These are phyloP conservation scores for Albugo laibachii DNA, from an alignment of 352 stramenopile species.

Conservation along the genomic window DNA sequence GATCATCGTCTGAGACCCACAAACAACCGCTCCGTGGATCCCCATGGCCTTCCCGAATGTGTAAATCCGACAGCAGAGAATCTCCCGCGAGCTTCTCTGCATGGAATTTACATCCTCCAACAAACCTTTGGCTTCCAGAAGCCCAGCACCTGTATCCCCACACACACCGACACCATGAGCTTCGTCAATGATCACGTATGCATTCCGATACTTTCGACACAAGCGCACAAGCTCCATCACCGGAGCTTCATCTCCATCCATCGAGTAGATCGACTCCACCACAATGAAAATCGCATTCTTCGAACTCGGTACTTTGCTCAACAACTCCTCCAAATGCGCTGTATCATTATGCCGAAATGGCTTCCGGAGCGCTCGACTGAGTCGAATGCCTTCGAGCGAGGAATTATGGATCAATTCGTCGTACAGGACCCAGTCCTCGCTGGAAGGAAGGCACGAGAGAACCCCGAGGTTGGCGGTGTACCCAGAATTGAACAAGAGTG, in stretches of 20 bases:
- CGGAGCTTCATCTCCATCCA: slow-evolving; percentile 93
- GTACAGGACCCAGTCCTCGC: slow-evolving; percentile 83
- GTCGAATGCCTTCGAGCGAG: slow-evolving; percentile 84
- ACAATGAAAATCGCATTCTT: slow-evolving; percentile 79
- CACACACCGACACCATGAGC: slow-evolving; percentile 87
- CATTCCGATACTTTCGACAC: slow-evolving; percentile 40
- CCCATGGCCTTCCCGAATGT: slow-evolving; percentile 96
- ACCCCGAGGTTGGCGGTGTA: slow-evolving; percentile 93
- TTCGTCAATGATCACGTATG: slow-evolving; percentile 92
- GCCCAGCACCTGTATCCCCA: slow-evolving; percentile 48
- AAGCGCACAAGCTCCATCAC: slow-evolving; percentile 71
- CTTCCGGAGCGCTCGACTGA: slow-evolving; percentile 47
- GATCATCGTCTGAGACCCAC: slow-evolving; percentile 76
- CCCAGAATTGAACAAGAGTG: slow-evolving; percentile 92
- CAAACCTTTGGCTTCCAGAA: slow-evolving; percentile 46
- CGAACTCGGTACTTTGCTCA: slow-evolving; percentile 16
- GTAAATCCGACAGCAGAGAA: slow-evolving; percentile 80
- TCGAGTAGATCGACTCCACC: slow-evolving; percentile 97
- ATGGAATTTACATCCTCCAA: slow-evolving; percentile 50
- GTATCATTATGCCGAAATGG: slow-evolving; percentile 88
- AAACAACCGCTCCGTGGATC: slow-evolving; percentile 87
- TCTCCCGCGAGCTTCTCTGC: slow-evolving; percentile 61
- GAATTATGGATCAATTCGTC: slow-evolving; percentile 96
- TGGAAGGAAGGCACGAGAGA: slow-evolving; percentile 80
- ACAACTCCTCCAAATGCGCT: slow-evolving; percentile 38